These are phyloP conservation scores for Tetracladium marchalianum DNA, from an alignment of 495 filamentous ascomycete species.

Conservation along the genomic window DNA sequence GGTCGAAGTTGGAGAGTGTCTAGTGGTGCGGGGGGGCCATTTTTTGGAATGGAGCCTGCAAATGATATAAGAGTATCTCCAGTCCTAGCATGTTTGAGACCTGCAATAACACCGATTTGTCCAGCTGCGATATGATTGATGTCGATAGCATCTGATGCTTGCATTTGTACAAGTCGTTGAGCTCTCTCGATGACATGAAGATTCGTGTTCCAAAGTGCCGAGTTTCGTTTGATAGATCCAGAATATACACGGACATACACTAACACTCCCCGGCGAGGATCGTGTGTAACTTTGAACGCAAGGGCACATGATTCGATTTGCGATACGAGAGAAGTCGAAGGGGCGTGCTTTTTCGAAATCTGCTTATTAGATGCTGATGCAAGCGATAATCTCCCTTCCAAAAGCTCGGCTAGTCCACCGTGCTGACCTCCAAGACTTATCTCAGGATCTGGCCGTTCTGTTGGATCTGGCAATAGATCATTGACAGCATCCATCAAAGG, in stretches of 20 bases:
- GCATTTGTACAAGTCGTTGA: constrained; percentile 79
- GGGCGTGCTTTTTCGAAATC: constrained; percentile 9
- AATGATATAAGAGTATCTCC: constrained; percentile 85
- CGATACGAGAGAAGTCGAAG: constrained; percentile 27
- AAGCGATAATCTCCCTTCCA: constrained; percentile 30
- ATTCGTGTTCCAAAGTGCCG: constrained; percentile 78
- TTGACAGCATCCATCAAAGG: constrained; percentile 82
- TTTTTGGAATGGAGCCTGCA: constrained; percentile 46
- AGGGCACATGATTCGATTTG: constrained; percentile 67
- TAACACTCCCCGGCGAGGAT: constrained; percentile 73
- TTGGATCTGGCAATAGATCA: constrained; percentile 76
- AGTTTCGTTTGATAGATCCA: constrained; percentile 63
- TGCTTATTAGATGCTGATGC: constrained; percentile 24
- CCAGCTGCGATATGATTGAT: constrained; percentile 70
- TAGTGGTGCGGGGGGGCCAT: constrained; percentile 55
- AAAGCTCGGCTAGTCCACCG: constrained; percentile 33
- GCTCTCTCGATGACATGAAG: constrained; percentile 74
- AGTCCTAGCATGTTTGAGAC: constrained; percentile 81
- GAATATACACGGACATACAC: constrained; percentile 92
- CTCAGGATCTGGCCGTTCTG: constrained; percentile 67
- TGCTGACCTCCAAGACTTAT: constrained; percentile 53
- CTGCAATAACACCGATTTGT: constrained; percentile 92
- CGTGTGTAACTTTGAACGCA: constrained; percentile 95
- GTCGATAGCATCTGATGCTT: constrained; percentile 79
- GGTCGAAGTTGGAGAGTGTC: constrained; percentile 75